Conservation (phyloP, 73 alveolate species). For the Paramecium octaurelia region DNA sequence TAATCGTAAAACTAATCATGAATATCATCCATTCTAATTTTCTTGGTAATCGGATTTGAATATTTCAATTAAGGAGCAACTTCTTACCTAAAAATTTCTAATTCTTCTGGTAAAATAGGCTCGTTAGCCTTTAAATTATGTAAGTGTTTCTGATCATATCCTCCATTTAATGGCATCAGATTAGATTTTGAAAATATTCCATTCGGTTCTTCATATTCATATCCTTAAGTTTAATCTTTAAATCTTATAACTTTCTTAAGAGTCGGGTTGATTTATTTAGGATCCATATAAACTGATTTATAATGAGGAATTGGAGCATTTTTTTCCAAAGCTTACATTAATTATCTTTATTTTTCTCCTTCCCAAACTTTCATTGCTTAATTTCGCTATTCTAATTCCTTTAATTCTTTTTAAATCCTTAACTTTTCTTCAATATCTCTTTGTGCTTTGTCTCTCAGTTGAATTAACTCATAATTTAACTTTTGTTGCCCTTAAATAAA, state of each 20-base stretch:
- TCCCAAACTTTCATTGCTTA: constrained; percentile 39
- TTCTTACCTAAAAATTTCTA: not conserved
- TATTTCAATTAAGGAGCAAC: not conserved
- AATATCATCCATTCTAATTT: not conserved
- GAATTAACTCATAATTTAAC: not conserved
- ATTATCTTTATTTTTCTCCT: constrained; percentile 26
- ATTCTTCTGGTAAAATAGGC: constrained; percentile 38
- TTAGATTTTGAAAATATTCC: constrained; percentile 18
- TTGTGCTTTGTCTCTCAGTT: constrained; percentile 20
- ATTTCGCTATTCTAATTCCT: constrained; percentile 16
- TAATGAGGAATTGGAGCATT: constrained; percentile 3
- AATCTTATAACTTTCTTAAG: constrained; percentile 1
- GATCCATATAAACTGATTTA: not conserved
- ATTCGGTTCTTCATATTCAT: constrained; percentile 32
- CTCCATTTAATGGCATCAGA: not conserved
- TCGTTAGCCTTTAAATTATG: not conserved
- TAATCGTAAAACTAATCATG: constrained; percentile 14
- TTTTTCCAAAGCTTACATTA: constrained; percentile 25
- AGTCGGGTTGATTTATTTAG: not conserved
- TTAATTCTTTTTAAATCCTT: not conserved
- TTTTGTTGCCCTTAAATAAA: not conserved
- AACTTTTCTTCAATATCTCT: not conserved
- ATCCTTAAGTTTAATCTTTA: constrained; percentile 40
- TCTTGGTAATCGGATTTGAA: not conserved
- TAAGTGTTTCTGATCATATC: not conserved